Evolutionary conservation across 768 basidiomycete species (phyloP).

Genomic region (Boletus eberwhitei): DNA sequence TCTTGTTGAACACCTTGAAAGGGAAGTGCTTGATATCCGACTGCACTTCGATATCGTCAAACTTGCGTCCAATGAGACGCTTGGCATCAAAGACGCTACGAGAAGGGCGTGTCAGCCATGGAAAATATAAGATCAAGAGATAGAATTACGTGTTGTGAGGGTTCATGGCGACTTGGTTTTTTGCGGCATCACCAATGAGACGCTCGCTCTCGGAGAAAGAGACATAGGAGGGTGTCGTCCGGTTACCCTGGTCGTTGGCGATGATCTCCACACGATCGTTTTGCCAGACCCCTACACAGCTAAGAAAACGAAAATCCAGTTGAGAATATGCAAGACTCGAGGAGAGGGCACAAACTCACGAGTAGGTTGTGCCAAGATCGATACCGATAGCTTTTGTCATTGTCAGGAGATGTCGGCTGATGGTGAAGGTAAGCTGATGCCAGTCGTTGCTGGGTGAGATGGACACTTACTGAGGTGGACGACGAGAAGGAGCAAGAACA

Average conservation of each 20-base stretch:
- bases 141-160: constrained; percentile 74
- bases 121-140: background rate
- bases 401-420: constrained; percentile 7
- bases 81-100: constrained; percentile 94
- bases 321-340: constrained; percentile 1
- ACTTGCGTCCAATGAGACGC: constrained; percentile 95
- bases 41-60: constrained; percentile 79
- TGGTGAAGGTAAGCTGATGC: constrained; percentile 5
- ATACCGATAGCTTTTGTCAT: constrained; percentile 85
- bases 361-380: constrained; percentile 91
- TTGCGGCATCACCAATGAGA: constrained; percentile 98
- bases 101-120: constrained; percentile 1
- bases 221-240: constrained; percentile 94
- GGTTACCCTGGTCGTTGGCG: constrained; percentile 92
- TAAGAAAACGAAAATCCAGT: constrained; percentile 31
- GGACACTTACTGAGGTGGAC: constrained; percentile 18
- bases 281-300: constrained; percentile 99
- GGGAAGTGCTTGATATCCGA: constrained; percentile 90
- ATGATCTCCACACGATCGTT: constrained; percentile 99
- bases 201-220: constrained; percentile 94
- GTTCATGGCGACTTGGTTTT: constrained; percentile 99
- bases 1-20: constrained; percentile 84
- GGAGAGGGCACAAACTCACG: constrained; percentile 46
- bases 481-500: constrained; percentile 8
- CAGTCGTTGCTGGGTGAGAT: background rate